Base-by-base conservation (phyloP, 345 rosid genomes). In the Acer yangbiense region DNA sequence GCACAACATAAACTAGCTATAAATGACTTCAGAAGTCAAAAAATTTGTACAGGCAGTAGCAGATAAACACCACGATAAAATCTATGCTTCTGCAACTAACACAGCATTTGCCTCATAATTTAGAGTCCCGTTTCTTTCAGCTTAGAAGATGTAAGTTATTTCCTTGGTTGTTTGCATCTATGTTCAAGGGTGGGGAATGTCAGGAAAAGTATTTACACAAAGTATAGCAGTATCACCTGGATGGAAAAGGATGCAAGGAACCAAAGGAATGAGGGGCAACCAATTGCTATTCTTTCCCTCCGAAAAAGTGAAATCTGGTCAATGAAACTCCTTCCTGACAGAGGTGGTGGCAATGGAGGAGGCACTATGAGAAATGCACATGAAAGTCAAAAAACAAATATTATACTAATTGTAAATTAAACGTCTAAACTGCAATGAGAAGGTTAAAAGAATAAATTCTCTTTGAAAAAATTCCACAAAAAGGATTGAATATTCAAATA, bases 191-290 rank as follows among this genome's bases (percentile, higher is more conserved):
- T 0, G 32, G 2, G 71, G 17, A 27, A 55, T 12, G 25, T 65
- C 76, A 76, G 35, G 12, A 9, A 74, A 72, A 64, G 46, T 50
- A 62, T 62, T 60, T 71, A 74, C 23, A 58, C 54, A 69, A 77
- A 50, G 41, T 0, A 67, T 46, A 21, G 16, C 65, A 72, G 71
- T 23, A 78, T 82, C 57, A 95, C 98, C 96, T 95, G 98, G 62
- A 88, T 80, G 62, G 86, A 86, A 79, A 90, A 68, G 82, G 79
- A 86, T 17, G 97, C 91, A 79, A 88, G 68, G 82, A 88, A 74
- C 98, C 98, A 95, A 61, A 89, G 81, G 72, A 76, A 78, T 0
- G 98, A 92, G 18, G 99, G 99, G 81, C 99, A 92, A 7, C 94
- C 94, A 32, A 86, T 65, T 52, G 86, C 93, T 76, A 76, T 80